Evolutionary conservation across 2,329 filamentous ascomycete species (phyloP), one percentile per base, ranked within the genome.

Genomic region (Clarireedia sp.): DNA sequence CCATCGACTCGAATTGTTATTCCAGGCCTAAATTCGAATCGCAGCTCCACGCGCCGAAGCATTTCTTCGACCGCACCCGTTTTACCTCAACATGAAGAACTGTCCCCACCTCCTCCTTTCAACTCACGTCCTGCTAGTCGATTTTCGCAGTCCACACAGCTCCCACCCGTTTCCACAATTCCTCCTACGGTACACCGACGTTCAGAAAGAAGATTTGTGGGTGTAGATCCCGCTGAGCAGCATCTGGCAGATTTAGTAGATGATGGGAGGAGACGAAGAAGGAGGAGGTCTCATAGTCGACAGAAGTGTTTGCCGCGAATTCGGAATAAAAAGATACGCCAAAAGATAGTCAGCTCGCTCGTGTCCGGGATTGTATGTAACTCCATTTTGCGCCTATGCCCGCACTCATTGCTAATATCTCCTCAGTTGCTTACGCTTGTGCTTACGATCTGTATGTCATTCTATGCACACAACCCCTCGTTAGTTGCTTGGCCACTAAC

Each of bases 321-420:
- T 51, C 75, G 75, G 64, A 82, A 81, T 43, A 70, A 71, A 48
- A 74, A 73, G 51, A 73, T 81, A 57, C 76, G 81, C 38, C 69
- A 73, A 38, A 80, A 82, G 60, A 75, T 85, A 40, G 64, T 85
- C 54, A 77, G 77, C 33, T 85, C 80, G 65, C 75, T 86, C 23
- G 77, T 88, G 6, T 87, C 87, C 5, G 86, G 85, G 54, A 33
- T 66, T 50, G 65, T 67, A 62, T 48, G 56, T 50, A 21, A n/a
- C 33, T 33, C 17, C 23, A 33, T 19, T 19, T 14, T 29, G n/a
- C 2, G 7, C 8, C 14, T 9, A 17, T 12, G 48, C 8, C 19
- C 21, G 14, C 33, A 8, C 21, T 16, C 16, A 16, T 29, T 45
- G 29, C 48, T 56, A 47, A 59, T 62, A 55, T 60, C 17, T 16